Evolutionary conservation across 2,329 filamentous ascomycete genomes (phyloP), one percentile per base, ranked within the genome.

Genomic region (Talaromyces verruculosus): DNA sequence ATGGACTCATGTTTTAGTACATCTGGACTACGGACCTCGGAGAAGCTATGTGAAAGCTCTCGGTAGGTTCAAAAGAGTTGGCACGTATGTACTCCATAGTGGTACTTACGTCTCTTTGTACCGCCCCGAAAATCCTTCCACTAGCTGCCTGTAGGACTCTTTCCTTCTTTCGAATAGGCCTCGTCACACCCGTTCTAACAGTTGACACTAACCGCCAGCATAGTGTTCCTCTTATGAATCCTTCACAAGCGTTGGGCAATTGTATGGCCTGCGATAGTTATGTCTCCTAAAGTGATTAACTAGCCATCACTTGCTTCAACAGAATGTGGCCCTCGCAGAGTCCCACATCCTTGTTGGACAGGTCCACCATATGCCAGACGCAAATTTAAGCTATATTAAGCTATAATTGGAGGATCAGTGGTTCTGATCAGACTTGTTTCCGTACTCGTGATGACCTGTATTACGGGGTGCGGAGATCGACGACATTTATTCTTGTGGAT

Each of bases 151-250:
- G 22, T 25, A 59, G 55, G 22, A 28, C 37, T 60, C 22, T n/a
- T 60, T 43, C 13, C 57, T 59, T n/a, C 22, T 60, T 60, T 45
- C 22, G 37, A 25, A 30, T 28, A 60, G 57, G 37, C 57, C n/a
- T 60, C 57, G 22, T 25, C 57, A 59, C 22, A 15, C 22, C 2
- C 13, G 2, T 25, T 49, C 45, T 25, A 51, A 51, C 13, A 3
- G 25, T 51, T 30, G 47, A 10, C 25, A 51, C 47, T 30, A 51
- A n/a, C 13, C 13, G 22, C 47, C 25, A 28, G 22, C 22, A 53
- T 19, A n/a, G n/a, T n/a, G n/a, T n/a, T 53, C 47, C 47, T 51
- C 5, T 4, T 51, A 28, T 51, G 22, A 30, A 51, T 51, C 47
- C 47, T 51, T 51, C 47, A 28, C 13, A 17, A 51, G 22, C 1